Evolutionary conservation across 768 basidiomycete species (phyloP).

Genomic region (Collybia mongolica): DNA sequence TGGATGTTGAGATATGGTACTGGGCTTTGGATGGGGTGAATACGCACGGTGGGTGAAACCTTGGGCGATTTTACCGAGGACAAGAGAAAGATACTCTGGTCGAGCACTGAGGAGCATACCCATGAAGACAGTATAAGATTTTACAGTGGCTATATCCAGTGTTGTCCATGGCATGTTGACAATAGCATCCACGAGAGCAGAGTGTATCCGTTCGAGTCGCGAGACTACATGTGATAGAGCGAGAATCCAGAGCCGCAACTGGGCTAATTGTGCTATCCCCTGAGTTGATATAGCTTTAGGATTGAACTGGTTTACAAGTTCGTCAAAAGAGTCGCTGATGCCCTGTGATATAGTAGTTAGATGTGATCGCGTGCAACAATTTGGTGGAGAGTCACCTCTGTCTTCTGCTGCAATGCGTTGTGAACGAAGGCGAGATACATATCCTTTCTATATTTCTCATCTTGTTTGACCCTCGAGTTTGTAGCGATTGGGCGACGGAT

Average conservation of each 20-base stretch:
- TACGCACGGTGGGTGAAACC: constrained; percentile 88
- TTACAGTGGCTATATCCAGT: constrained; percentile 83
- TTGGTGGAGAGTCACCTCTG: constrained; percentile 51
- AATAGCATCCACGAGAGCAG: constrained; percentile 81
- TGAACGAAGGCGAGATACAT: constrained; percentile 85
- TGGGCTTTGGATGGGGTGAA: constrained; percentile 1
- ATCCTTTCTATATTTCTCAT: constrained; percentile 73
- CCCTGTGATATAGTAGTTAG: constrained; percentile 52
- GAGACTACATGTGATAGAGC: constrained; percentile 93
- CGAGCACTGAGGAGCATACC: constrained; percentile 89
- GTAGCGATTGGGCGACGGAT: constrained; percentile 66
- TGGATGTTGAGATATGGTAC: constrained; percentile 6
- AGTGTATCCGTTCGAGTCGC: constrained; percentile 78
- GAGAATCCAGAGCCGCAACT: constrained; percentile 78
- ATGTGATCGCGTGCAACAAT: constrained; percentile 6
- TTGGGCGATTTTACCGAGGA: constrained; percentile 78
- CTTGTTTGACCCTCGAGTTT: constrained; percentile 76
- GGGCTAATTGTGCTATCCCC: constrained; percentile 39
- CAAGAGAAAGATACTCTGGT: constrained; percentile 86
- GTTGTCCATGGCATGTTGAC: constrained; percentile 90
- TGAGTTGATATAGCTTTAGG: constrained; percentile 34
- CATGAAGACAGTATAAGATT: constrained; percentile 85
- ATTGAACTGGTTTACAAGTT: constrained; percentile 87
- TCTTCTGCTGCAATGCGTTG: constrained; percentile 76
- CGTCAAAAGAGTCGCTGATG: constrained; percentile 73